phyloP scores from a whole-genome alignment of 1,284 basidiomycete genomes.

The Puccinia triticina region DNA sequence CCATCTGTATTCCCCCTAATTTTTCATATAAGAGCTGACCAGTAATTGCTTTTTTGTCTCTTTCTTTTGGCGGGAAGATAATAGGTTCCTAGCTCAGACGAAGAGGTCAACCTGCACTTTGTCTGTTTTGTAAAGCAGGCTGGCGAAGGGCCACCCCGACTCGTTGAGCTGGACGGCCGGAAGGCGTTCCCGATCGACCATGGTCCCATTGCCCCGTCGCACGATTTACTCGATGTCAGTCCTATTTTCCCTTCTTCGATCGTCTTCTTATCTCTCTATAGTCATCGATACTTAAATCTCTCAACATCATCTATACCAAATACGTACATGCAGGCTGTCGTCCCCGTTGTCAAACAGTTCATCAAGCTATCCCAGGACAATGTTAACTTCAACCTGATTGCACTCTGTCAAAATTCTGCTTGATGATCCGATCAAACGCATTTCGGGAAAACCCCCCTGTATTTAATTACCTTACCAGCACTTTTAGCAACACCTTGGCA shows the following conservation, averaged over 20 bases:
- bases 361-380: slow-evolving; percentile 22
- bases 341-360: slow-evolving; percentile 44
- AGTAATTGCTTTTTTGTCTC: not conserved
- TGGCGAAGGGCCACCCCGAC: slow-evolving; percentile 18
- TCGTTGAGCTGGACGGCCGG: slow-evolving; percentile 59
- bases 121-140: slow-evolving; percentile 58
- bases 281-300: not conserved
- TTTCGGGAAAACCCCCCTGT: not conserved
- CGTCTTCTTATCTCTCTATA: not conserved
- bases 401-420: slow-evolving; percentile 24
- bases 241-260: not conserved
- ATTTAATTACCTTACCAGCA: no score
- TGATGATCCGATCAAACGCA: slow-evolving; percentile 5
- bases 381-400: slow-evolving; percentile 46
- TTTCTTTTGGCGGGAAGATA: not conserved
- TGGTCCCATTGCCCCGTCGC: slow-evolving; percentile 27
- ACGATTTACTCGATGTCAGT: slow-evolving; percentile 39
- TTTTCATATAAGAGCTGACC: no score
- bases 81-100: slow-evolving; percentile 57
- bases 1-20: slow-evolving; percentile 52
- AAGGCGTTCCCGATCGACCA: slow-evolving; percentile 57
- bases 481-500: no score
- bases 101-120: slow-evolving; percentile 59
- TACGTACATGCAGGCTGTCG: slow-evolving; percentile 29
- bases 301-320: not conserved